Base-by-base conservation (phyloP, 1,284 basidiomycete species). In the Pseudozyma pruni region DNA sequence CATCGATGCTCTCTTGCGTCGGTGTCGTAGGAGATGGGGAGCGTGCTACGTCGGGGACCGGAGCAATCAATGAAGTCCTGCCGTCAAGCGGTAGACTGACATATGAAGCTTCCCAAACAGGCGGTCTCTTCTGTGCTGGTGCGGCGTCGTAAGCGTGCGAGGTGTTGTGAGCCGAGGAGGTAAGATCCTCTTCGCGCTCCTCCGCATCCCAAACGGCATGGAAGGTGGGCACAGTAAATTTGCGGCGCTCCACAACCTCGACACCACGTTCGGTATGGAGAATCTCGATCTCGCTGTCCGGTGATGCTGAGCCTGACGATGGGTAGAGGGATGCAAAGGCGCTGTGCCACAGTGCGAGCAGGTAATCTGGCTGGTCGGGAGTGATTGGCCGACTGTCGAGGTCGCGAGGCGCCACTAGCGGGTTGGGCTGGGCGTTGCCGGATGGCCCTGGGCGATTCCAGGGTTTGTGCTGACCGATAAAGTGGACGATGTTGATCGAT, bases 401-500 rank as follows among this genome's bases (percentile, higher is more conserved):
- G 29, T 63, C 56, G 25, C 56, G 56, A 16, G 60, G 60, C 17
- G 22, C 50, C 16, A 44, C 48, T 14, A 84, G 67, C 81, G 83
- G 66, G 81, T 81, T 41, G 75, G 64, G 58, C 67, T 41, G 66
- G 73, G 58, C 75, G 76, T 50, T 69, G 3, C 54, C 63, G 35
- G 43, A 47, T 51, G 70, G 71, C 66, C 58, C 51, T 70, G 59
- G 33, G 72, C 75, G 57, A 87, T 64, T 86, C 95, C 95, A 98
- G 10, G 95, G 95, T 84, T 98, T 98, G 83, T 91, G 88, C 16
- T 88, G 86, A 4, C 95, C 95, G 74, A 98, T 97, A 79, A 98
- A 98, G 83, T 98, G 95, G 48, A 97, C 89, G 49, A 90, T 89
- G 55, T 89, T 90, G 83, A 97, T 95, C 71, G 90, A 87, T 46